Base-by-base conservation (phyloP, 1,284 basidiomycete genomes). In the Microbotryum lychnidis-dioicae region DNA sequence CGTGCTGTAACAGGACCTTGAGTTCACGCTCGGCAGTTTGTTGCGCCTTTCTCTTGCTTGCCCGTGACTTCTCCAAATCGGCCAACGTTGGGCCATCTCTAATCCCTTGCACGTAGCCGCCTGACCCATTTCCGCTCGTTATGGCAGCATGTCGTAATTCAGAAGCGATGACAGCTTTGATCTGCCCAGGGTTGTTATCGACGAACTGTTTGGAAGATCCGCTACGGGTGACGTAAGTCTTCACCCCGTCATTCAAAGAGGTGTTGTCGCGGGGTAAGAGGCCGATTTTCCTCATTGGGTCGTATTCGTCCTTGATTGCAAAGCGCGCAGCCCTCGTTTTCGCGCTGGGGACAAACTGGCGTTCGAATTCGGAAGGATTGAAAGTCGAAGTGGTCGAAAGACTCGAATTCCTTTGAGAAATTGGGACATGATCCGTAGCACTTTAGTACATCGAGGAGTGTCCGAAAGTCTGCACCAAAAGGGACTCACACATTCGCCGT, bases 61-160 rank as follows among this genome's bases (percentile, higher is more conserved):
- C 45, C 44, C 46, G 20, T 16, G 59, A 49, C 58, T 57, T 60
- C 46, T 48, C 50, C 56, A 58, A 57, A 12, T 62, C 58, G 9
- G 31, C 51, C 20, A 64, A 62, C 12, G 51, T 37, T 16, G 60
- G 60, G 3, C 65, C 65, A n/a, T 67, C 65, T 5, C 62, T 20
- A 6, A 67, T 37, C 4, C 62, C 62, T 5, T 49, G 44, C 31
- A 64, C 48, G 50, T 60, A 67, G 1, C 64, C 56, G 0, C 53
- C 55, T 0, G 50, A 50, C 0, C 57, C 54, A 9, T 58, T 50
- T 14, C 51, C 54, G 16, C 42, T 21, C 5, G 25, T 27, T 50
- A 47, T 45, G 10, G 44, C 27, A 3, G 48, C 53, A 6, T 21
- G 49, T 21, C 21, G 14, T 8, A 23, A 18, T 12, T 21, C 18